Evolutionary conservation across 208 protist genomes (phyloP), one percentile per base, ranked within the genome.

Genomic region (Acanthamoeba triangularis): DNA sequence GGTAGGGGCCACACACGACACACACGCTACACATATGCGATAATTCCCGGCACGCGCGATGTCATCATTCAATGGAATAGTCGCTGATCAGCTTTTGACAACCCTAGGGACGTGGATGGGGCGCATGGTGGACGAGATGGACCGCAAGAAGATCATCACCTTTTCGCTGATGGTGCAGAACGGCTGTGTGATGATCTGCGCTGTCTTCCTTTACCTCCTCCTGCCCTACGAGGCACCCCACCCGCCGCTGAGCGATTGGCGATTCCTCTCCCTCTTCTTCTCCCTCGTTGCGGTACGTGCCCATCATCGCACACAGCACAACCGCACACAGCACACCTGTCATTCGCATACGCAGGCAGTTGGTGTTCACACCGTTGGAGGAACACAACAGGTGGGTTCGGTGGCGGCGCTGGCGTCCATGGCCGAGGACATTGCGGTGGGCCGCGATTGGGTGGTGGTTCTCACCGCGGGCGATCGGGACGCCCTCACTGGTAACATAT

Each of bases 371-470:
- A n/a, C n/a, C n/a, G n/a, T n/a, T n/a, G n/a, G n/a, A n/a, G n/a
- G n/a, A n/a, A 18, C 59, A 18, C 20, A 10, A n/a, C 37, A 82
- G 74, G 74, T 82, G 33, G 82, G 82, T 1, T 2, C 52, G 20
- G n/a, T 90, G 1, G 82, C 82, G 63, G 82, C 82, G 13, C 54
- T 90, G 82, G 82, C 82, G 16, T 90, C 82, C 14, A 90, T 90
- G 82, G 52, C 44, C 11, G 82, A 90, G 82, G 54, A 90, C 1
- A 90, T 90, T 20, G 82, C 82, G 41, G 82, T 90, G 33, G 54
- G 82, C 11, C 28, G 54, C 33, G 82, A 90, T 11, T 90, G 82
- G 82, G 82, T 90, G 10, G 82, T 90, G 49, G 82, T 90, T 28
- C 65, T 90, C 49, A 67, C 82, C 10, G 28, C 35, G 14, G 52